Base-by-base conservation (phyloP, 2,329 filamentous ascomycete species). In the Paradendryphiella salina region DNA sequence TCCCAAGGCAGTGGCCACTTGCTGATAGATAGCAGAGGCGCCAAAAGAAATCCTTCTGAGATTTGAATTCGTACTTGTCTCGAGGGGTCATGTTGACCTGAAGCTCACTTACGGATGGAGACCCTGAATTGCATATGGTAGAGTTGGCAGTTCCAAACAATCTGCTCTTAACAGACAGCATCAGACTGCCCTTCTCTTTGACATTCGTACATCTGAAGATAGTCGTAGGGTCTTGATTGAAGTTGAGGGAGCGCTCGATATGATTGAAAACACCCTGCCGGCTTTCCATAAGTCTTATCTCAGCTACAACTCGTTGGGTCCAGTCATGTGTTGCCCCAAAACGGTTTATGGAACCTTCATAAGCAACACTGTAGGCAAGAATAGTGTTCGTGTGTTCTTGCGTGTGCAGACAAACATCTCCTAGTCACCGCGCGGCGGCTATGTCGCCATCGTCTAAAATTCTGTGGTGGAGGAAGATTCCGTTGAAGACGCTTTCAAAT, bases 371-470 rank as follows among this genome's bases (percentile, higher is more conserved):
- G 51, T 65, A 70, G 1, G 66, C 67, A 3, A 70, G 46, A 8
- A 59, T 60, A 10, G 67, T 60, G 50, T 70, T 70, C 4, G 57
- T 21, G 15, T 63, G 57, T 33, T 71, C 60, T 28, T 63, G 62
- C 10, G 65, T 52, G 8, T 68, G 61, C 2, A 72, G 49, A 42
- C 68, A 71, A 11, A 61, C 56, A 43, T 72, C 68, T 7, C 69
- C 68, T 9, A 72, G 57, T 67, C 68, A 71, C 11, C 65, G 60
- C 14, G 66, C 64, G 17, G 68, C 66, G 10, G 68, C 66, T 28
- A 71, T 67, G 39, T 70, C 67, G 3, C 66, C 68, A 32, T 70
- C 66, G 31, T 70, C 68, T 1, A 70, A 43, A 11, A 57, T 56
- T 10, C 34, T 40, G 9, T 57, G 52, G 18, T 50, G 48, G 13